A percentile compares a stretch with the other conserved stretches of the same genome.
Evolutionary conservation across 805 yeast species (phyloP).

Genomic region (Cyberlindnera meyerae): DNA sequence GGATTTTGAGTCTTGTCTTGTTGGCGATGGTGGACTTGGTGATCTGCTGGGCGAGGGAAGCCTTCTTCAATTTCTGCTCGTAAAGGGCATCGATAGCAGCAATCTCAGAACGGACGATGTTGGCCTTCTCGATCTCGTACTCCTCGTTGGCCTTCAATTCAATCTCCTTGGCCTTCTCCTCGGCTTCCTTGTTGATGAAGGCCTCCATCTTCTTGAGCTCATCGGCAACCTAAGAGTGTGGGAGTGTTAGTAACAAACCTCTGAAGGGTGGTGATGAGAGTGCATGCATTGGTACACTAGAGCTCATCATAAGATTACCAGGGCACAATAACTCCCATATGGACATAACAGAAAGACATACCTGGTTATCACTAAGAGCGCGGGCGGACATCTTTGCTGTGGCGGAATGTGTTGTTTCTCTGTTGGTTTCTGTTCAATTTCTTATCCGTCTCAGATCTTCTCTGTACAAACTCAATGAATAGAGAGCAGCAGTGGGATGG

Average conservation of each 20-base stretch:
- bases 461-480: too few relatives aligned
- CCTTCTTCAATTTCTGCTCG: slow-evolving; percentile 83
- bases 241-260: slow-evolving; percentile 4
- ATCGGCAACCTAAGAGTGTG: slow-evolving; percentile 63
- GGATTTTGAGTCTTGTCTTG: slow-evolving; percentile 88
- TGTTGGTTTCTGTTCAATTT: background rate
- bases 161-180: slow-evolving; percentile 96
- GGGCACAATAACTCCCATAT: too few relatives aligned
- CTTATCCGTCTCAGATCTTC: background rate
- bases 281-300: too few relatives aligned
- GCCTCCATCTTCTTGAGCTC: slow-evolving; percentile 98
- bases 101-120: slow-evolving; percentile 88
- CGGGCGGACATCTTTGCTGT: slow-evolving; percentile 33
- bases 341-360: too few relatives aligned
- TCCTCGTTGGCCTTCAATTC: slow-evolving; percentile 96
- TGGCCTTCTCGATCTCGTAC: slow-evolving; percentile 95
- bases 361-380: slow-evolving; percentile 45
- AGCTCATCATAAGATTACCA: too few relatives aligned
- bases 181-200: slow-evolving; percentile 98
- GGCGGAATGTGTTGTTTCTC: background rate
- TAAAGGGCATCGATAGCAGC: slow-evolving; percentile 79
- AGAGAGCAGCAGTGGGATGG: background rate
- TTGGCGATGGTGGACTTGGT: slow-evolving; percentile 92
- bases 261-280: too few relatives aligned
- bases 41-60: slow-evolving; percentile 89